phyloP scores from a whole-genome alignment of 106 monocot genomes.

The Alisma plantagoaquatica region DNA sequence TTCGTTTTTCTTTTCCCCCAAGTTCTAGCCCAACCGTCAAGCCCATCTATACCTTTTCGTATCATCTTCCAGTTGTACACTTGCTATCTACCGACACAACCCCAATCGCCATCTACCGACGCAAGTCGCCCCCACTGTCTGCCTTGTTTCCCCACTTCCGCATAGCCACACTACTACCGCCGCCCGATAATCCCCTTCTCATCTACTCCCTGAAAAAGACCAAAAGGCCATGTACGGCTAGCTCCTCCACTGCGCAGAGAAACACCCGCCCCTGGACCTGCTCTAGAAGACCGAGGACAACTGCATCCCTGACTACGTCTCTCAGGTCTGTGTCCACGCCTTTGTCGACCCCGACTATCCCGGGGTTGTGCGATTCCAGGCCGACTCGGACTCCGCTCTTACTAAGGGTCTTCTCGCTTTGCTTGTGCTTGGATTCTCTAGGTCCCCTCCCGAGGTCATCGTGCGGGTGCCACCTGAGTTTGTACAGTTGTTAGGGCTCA shows the following conservation, averaged over 20 bases:
- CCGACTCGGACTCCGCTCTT: slow-evolving; percentile 59
- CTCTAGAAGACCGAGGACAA: slow-evolving; percentile 39
- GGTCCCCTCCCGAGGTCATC: slow-evolving; percentile 19
- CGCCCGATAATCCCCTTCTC: slow-evolving; percentile 43
- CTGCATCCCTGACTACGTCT: slow-evolving; percentile 72
- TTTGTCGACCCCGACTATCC: slow-evolving; percentile 37
- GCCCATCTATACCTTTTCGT: background rate
- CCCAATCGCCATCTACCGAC: too few relatives aligned
- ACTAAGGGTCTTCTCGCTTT: slow-evolving; percentile 73
- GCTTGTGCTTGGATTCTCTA: slow-evolving; percentile 56
- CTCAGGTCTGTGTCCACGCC: slow-evolving; percentile 81
- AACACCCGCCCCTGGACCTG: slow-evolving; percentile 46
- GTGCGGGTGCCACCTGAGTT: slow-evolving; percentile 39
- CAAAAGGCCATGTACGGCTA: slow-evolving; percentile 68
- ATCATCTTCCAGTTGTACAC: too few relatives aligned
- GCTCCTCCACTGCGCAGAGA: slow-evolving; percentile 64
- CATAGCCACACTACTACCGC: slow-evolving; percentile 22
- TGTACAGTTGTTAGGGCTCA: slow-evolving; percentile 49
- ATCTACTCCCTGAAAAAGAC: slow-evolving; percentile 69
- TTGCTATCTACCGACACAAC: too few relatives aligned
- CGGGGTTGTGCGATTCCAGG: slow-evolving; percentile 42
- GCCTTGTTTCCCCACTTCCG: too few relatives aligned
- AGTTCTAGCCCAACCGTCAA: background rate
- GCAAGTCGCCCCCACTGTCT: too few relatives aligned
- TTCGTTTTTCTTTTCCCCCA: too few relatives aligned